phyloP scores from a whole-genome alignment of 78 protist species.

The Bodo saltans region DNA sequence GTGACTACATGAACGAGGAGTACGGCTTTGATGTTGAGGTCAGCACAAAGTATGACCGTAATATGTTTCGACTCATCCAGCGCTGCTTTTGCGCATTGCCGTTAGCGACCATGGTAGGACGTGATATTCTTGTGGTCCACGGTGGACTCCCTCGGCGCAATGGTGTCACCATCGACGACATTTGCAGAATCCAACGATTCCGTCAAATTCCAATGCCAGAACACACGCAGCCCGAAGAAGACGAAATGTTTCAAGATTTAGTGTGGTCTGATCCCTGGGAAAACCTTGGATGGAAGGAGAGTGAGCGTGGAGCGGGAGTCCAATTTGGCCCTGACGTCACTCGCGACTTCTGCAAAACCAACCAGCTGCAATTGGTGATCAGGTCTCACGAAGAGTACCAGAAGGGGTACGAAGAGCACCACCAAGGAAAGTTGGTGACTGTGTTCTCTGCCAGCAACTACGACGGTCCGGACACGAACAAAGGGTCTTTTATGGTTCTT shows the following conservation, averaged over 20 bases:
- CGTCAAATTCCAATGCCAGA: not conserved
- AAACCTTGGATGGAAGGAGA: not conserved
- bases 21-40: slow-evolving; percentile 52
- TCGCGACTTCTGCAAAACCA: not conserved
- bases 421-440: not conserved
- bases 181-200: not conserved
- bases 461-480: slow-evolving; percentile 6
- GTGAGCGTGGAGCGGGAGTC: slow-evolving; percentile 30
- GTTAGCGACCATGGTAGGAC: slow-evolving; percentile 17
- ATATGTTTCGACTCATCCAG: not conserved
- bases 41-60: slow-evolving; percentile 2
- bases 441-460: slow-evolving; percentile 43
- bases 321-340: slow-evolving; percentile 24
- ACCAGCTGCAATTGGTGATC: not conserved
- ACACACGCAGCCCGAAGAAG: not conserved
- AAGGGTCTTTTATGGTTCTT: slow-evolving; percentile 9
- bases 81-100: slow-evolving; percentile 36
- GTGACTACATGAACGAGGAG: slow-evolving; percentile 35
- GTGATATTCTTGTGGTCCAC: slow-evolving; percentile 1
- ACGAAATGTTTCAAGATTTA: not conserved
- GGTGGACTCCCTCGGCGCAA: slow-evolving; percentile 2
- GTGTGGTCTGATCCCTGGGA: slow-evolving; percentile 40
- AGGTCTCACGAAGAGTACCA: slow-evolving; percentile 21
- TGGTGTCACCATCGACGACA: slow-evolving; percentile 1
- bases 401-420: slow-evolving; percentile 8